These are phyloP conservation scores for Kockiozyma suomiensis DNA, from an alignment of 805 yeast genomes.

Conservation along the genomic window DNA sequence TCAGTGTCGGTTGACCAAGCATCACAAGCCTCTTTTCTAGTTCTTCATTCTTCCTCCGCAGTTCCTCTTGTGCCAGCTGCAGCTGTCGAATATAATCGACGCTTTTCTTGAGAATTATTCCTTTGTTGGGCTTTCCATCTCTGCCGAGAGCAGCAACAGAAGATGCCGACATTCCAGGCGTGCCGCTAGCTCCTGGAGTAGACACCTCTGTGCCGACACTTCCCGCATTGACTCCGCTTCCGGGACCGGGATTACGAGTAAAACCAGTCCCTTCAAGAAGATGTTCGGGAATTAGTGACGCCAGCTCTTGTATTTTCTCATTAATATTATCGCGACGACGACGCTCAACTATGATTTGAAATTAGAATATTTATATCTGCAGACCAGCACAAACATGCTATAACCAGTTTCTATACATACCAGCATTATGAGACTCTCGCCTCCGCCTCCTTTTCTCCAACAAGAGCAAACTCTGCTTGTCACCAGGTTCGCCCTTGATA, in stretches of 20 bases:
- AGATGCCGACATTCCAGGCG: slow-evolving; percentile 18
- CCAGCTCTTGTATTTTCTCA: slow-evolving; percentile 82
- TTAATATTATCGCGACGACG: slow-evolving; percentile 88
- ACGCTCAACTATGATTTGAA: slow-evolving; percentile 80
- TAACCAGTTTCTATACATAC: slow-evolving; percentile 1
- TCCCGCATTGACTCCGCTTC: slow-evolving; percentile 25
- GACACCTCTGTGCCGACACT: slow-evolving; percentile 27
- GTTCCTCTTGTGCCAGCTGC: slow-evolving; percentile 22
- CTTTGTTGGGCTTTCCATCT: slow-evolving; percentile 80
- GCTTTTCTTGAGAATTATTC: slow-evolving; percentile 71
- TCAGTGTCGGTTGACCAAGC: slow-evolving; percentile 9
- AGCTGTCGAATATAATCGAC: slow-evolving; percentile 67
- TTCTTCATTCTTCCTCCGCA: slow-evolving; percentile 25
- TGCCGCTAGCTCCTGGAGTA: slow-evolving; percentile 17
- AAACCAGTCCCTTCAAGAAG: slow-evolving; percentile 32
- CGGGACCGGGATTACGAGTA: slow-evolving; percentile 8
- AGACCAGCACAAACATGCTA: too few relatives aligned
- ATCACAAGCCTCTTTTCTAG: slow-evolving; percentile 14
- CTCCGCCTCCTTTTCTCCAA: slow-evolving; percentile 60
- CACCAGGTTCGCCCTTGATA: slow-evolving; percentile 1
- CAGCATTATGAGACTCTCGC: slow-evolving; percentile 86
- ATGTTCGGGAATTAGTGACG: slow-evolving; percentile 70
- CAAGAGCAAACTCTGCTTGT: slow-evolving; percentile 28
- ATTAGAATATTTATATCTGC: too few relatives aligned
- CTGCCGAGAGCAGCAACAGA: slow-evolving; percentile 34